phyloP scores from a whole-genome alignment of 78 protist genomes.

The Dictyostelium firmibasis region DNA sequence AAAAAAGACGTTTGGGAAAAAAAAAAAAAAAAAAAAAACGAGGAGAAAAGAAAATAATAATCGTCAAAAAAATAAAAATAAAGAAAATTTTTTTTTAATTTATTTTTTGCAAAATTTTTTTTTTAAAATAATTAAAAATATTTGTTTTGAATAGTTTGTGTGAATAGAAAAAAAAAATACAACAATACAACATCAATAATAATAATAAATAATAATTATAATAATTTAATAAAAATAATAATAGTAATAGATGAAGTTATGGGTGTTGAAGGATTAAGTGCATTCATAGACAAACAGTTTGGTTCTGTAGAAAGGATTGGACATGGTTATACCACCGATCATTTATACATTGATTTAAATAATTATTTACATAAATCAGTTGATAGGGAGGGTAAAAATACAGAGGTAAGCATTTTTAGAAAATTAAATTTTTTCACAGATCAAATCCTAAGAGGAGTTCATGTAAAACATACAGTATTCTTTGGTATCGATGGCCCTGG shows the following conservation, averaged over 20 bases:
- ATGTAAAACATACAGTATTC: not conserved
- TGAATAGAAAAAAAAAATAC: too few species aligned
- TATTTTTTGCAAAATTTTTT: too few species aligned
- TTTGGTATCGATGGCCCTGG: conserved; percentile 47
- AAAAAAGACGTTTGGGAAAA: not conserved
- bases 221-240: not conserved
- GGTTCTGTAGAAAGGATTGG: not conserved
- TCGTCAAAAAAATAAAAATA: too few species aligned
- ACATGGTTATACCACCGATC: not conserved
- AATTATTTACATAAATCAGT: not conserved
- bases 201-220: not conserved
- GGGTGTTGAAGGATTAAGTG: not conserved
- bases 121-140: too few species aligned
- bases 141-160: too few species aligned
- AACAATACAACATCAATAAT: too few species aligned
- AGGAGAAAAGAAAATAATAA: too few species aligned
- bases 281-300: not conserved
- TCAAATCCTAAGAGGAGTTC: not conserved
- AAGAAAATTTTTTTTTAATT: not conserved
- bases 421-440: not conserved
- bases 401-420: not conserved
- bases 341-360: not conserved
- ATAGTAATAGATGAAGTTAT: too few species aligned
- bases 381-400: not conserved
- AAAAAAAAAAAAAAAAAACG: not conserved